phyloP scores from a whole-genome alignment of 2,329 filamentous ascomycete genomes.

The Epichloe uncinata region DNA sequence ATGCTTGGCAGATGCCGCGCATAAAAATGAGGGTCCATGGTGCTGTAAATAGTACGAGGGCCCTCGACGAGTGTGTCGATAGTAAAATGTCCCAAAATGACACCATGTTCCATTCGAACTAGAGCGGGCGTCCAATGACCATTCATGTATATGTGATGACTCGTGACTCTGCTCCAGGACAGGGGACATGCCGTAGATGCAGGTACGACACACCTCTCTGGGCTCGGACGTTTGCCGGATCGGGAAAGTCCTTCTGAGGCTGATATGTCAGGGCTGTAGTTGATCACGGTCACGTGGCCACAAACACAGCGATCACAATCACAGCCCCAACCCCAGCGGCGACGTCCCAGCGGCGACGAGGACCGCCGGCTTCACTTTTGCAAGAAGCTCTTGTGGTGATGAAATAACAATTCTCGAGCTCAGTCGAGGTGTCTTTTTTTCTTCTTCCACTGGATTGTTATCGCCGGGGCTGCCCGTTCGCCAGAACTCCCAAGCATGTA shows the following conservation, averaged over 20 bases:
- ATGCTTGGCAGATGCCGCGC: neutral
- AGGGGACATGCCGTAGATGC: neutral
- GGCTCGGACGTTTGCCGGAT: neutral
- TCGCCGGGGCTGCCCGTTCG: too few relatives aligned
- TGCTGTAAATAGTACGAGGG: neutral
- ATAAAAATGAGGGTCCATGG: neutral
- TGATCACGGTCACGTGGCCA: neutral
- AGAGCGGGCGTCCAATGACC: neutral
- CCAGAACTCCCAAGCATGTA: too few relatives aligned
- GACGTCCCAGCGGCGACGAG: too few relatives aligned
- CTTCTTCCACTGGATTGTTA: too few relatives aligned
- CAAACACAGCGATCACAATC: too few relatives aligned
- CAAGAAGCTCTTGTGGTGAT: neutral
- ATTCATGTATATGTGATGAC: neutral
- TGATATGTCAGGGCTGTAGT: neutral
- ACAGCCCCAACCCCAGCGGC: too few relatives aligned
- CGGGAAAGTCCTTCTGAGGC: neutral
- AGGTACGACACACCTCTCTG: neutral
- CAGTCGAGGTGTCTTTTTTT: neutral
- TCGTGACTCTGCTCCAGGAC: neutral
- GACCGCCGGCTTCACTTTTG: neutral
- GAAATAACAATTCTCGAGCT: too few relatives aligned
- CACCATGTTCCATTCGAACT: neutral
- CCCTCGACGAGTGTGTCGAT: conserved; percentile 3
- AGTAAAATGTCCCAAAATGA: neutral